Percentiles rank a stretch among this genome's conserved stretches.
Conservation (phyloP, 2,329 filamentous ascomycete genomes). For the Talaromyces albobiverticillius region DNA sequence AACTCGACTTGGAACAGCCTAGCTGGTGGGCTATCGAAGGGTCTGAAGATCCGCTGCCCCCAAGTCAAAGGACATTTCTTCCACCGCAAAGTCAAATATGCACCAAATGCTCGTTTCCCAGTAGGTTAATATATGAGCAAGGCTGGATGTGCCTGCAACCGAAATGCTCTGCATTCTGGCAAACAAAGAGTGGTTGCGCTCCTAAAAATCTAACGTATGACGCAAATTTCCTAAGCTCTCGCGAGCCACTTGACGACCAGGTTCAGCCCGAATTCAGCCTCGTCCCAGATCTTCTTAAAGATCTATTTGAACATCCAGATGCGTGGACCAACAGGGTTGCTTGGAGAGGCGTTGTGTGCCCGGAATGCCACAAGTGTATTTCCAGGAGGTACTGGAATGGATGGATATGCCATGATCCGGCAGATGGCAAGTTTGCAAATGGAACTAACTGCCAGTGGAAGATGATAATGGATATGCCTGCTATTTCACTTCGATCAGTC, state of each 20-base stretch:
- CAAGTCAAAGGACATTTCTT: slow-evolving; percentile 30
- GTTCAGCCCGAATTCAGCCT: slow-evolving; percentile 35
- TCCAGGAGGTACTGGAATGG: slow-evolving; percentile 59
- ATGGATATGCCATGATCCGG: slow-evolving; percentile 54
- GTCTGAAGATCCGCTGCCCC: slow-evolving; percentile 22
- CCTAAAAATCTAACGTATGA: slow-evolving; percentile 48
- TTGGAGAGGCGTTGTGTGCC: slow-evolving; percentile 66
- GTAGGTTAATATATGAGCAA: slow-evolving; percentile 35
- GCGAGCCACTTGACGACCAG: slow-evolving; percentile 44
- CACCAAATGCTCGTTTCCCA: slow-evolving; percentile 35
- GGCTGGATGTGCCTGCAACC: slow-evolving; percentile 61
- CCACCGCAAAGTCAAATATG: slow-evolving; percentile 33
- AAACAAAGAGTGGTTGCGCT: slow-evolving; percentile 33
- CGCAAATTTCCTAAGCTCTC: slow-evolving; percentile 55
- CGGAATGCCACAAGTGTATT: slow-evolving; percentile 60
- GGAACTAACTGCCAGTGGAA: slow-evolving; percentile 46
- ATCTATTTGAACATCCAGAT: slow-evolving; percentile 34
- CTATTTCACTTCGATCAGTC: slow-evolving; percentile 31
- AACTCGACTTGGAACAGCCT: slow-evolving; percentile 49
- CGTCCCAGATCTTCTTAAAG: slow-evolving; percentile 38
- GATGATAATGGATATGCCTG: slow-evolving; percentile 26
- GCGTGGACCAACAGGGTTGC: slow-evolving; percentile 51
- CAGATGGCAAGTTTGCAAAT: neutral
- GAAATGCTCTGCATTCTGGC: slow-evolving; percentile 57
- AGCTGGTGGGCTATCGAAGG: slow-evolving; percentile 59